Evolutionary conservation across 805 yeast genomes (phyloP).

Genomic region (Myxozyma mucilagina): DNA sequence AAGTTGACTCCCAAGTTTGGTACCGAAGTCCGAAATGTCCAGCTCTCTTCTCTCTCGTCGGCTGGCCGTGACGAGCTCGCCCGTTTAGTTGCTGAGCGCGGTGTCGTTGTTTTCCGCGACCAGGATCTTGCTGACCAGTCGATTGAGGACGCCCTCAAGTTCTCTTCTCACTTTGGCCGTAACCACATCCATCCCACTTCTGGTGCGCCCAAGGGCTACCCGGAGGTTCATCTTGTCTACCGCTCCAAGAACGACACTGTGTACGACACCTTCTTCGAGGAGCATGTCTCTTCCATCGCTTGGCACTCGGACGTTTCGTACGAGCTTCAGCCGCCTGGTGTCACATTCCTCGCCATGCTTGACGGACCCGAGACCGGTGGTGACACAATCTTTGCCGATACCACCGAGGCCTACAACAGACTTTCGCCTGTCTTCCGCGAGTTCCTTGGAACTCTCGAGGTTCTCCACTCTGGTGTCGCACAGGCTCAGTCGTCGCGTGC

Average conservation of each 20-base stretch:
- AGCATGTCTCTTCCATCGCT: conserved; percentile 36
- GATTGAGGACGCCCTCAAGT: conserved; percentile 44
- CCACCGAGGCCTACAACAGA: conserved; percentile 68
- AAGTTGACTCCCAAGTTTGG: conserved; percentile 70
- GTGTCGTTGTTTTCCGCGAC: conserved; percentile 68
- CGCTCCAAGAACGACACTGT: conserved; percentile 46
- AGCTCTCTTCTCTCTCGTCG: conserved; percentile 55
- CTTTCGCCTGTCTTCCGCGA: conserved; percentile 65
- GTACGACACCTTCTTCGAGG: conserved; percentile 33
- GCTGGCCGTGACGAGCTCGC: conserved; percentile 70
- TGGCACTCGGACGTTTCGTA: conserved; percentile 80
- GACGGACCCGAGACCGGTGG: conserved; percentile 69
- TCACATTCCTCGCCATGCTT: conserved; percentile 64
- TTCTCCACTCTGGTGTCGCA: conserved; percentile 66
- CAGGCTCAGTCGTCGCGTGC: conserved; percentile 42
- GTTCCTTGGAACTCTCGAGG: conserved; percentile 61
- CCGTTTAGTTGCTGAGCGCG: conserved; percentile 65
- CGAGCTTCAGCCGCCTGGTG: conserved; percentile 71
- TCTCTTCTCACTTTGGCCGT: conserved; percentile 66
- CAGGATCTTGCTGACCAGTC: conserved; percentile 59
- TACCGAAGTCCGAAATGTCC: conserved; percentile 62
- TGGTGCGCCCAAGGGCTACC: conserved; percentile 61
- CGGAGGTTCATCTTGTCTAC: conserved; percentile 64
- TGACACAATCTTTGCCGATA: conserved; percentile 76
- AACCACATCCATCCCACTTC: conserved; percentile 73